Conservation (phyloP, 352 stramenopile species). For the Blastocystis sp. region DNA sequence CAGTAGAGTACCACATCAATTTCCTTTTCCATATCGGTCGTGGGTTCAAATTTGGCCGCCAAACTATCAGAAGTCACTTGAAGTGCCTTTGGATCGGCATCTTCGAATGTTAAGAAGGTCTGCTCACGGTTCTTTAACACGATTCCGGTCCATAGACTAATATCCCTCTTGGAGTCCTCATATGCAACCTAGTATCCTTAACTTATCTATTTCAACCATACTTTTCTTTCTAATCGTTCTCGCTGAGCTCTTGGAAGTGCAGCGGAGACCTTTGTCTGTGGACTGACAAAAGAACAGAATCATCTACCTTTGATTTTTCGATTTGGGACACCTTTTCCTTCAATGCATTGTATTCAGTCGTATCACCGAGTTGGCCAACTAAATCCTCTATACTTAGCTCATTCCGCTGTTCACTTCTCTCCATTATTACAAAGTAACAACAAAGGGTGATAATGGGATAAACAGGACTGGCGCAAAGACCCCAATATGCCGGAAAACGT, state of each 20-base stretch:
- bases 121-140: slow-evolving; percentile 42
- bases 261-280: slow-evolving; percentile 48
- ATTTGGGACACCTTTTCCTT: slow-evolving; percentile 21
- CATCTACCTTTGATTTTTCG: slow-evolving; percentile 24
- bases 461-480: too few relatives aligned
- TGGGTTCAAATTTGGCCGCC: slow-evolving; percentile 22
- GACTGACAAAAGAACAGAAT: not conserved
- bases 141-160: slow-evolving; percentile 60
- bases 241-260: slow-evolving; percentile 7
- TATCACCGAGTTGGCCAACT: not conserved
- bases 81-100: not conserved
- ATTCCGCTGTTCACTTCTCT: not conserved
- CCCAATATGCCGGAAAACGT: too few relatives aligned
- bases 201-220: not conserved
- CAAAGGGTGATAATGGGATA: too few relatives aligned
- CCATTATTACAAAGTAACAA: not conserved
- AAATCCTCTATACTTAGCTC: slow-evolving; percentile 14
- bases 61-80: not conserved
- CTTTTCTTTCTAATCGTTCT: slow-evolving; percentile 50
- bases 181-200: slow-evolving; percentile 5
- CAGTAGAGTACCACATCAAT: slow-evolving; percentile 42
- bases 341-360: not conserved
- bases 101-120: not conserved
- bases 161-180: slow-evolving; percentile 9
- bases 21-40: slow-evolving; percentile 54